phyloP scores from a whole-genome alignment of 352 stramenopile genomes.

The Pythium brassicae region DNA sequence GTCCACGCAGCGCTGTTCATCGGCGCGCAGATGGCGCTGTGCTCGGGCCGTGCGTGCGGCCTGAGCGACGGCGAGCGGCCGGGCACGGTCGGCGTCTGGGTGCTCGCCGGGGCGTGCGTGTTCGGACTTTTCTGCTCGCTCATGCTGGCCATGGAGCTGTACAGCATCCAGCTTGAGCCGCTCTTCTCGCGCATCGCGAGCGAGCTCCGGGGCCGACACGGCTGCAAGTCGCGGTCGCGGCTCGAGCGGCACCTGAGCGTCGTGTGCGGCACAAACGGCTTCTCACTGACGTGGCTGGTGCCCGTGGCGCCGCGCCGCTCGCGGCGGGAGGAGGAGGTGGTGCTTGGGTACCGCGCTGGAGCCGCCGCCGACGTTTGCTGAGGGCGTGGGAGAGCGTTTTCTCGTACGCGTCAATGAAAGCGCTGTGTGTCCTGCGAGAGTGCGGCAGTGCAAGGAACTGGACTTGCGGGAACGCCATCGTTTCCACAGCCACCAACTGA shows the following conservation, averaged over 20 bases:
- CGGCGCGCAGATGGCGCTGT: conserved; percentile 43
- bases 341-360: conserved; percentile 41
- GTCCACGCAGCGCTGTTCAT: conserved; percentile 51
- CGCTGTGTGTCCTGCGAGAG: no score
- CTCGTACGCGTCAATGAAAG: no score
- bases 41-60: conserved; percentile 42
- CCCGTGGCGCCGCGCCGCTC: conserved; percentile 38
- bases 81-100: conserved; percentile 56
- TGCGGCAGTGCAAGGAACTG: no score
- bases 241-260: conserved; percentile 71
- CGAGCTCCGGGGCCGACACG: conserved; percentile 42
- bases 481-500: no score
- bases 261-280: conserved; percentile 69
- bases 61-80: conserved; percentile 57
- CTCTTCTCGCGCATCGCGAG: conserved; percentile 50
- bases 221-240: conserved; percentile 56
- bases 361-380: conserved; percentile 8
- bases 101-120: conserved; percentile 56
- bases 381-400: background rate
- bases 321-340: conserved; percentile 56
- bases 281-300: conserved; percentile 59
- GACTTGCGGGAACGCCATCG: no score
- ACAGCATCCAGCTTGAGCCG: conserved; percentile 63
- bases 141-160: conserved; percentile 80
- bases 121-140: conserved; percentile 75